Conservation (phyloP, 805 yeast species). For the Sugiyamaella valdiviana region DNA sequence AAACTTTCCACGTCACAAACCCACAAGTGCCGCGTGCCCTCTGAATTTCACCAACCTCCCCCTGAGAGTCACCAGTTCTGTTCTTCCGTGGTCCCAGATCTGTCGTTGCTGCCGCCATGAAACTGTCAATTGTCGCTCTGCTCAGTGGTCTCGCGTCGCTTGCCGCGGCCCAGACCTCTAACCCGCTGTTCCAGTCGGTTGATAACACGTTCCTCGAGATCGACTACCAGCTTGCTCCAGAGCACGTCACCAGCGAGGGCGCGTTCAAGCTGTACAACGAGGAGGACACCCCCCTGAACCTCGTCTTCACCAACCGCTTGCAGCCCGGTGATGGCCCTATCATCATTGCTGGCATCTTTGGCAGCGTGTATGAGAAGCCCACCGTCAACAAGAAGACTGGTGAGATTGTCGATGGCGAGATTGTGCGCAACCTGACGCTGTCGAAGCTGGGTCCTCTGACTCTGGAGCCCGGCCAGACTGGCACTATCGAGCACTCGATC, state of each 20-base stretch:
- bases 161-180: not conserved
- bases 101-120: not conserved
- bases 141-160: not conserved
- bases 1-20: too few relatives aligned
- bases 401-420: conserved; percentile 4
- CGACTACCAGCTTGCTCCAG: conserved; percentile 6
- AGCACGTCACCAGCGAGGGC: not conserved
- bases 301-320: conserved; percentile 22
- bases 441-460: conserved; percentile 56
- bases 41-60: too few relatives aligned
- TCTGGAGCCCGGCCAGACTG: conserved; percentile 45
- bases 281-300: conserved; percentile 21
- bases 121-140: not conserved
- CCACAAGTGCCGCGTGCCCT: too few relatives aligned
- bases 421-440: conserved; percentile 49
- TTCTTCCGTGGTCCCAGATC: not conserved
- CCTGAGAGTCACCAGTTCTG: too few relatives aligned
- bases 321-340: conserved; percentile 20
- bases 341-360: conserved; percentile 21
- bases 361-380: conserved; percentile 19
- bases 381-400: not conserved
- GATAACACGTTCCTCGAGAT: not conserved
- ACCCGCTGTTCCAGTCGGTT: not conserved
- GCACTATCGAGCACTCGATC: conserved; percentile 51
- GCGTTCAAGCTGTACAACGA: conserved; percentile 22